A percentile compares a stretch with the other conserved stretches of the same genome.
phyloP scores from a whole-genome alignment of 306 rosid genomes.

The Dryas drummondii region DNA sequence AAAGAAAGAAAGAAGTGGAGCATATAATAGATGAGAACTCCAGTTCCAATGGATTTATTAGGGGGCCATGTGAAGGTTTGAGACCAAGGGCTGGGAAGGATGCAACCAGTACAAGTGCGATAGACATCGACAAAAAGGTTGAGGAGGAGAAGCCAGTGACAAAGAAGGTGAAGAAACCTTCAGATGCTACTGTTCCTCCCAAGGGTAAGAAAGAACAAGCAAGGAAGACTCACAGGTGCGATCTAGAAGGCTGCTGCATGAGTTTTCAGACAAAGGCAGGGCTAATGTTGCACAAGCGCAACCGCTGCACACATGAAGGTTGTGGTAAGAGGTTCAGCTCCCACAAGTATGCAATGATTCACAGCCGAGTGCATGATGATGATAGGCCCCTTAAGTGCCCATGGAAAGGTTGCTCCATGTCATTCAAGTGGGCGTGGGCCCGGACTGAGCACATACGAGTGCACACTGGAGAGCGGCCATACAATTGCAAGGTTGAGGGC shows the following conservation, averaged over 20 bases:
- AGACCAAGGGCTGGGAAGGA: conserved; percentile 68
- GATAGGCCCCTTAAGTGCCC: conserved; percentile 96
- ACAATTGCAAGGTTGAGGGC: conserved; percentile 77
- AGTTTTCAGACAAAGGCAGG: conserved; percentile 69
- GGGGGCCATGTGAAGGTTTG: conserved; percentile 93
- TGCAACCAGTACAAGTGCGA: conserved; percentile 25
- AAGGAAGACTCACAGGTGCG: conserved; percentile 56
- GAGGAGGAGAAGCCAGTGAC: conserved; percentile 39
- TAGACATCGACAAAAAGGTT: conserved; percentile 22
- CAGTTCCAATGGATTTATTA: conserved; percentile 44
- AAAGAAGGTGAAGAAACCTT: conserved; percentile 45
- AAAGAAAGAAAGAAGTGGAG: conserved; percentile 57
- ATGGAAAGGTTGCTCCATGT: conserved; percentile 96
- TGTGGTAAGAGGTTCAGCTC: conserved; percentile 93
- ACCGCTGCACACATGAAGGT: conserved; percentile 84
- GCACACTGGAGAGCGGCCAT: conserved; percentile 97
- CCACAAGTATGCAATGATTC: conserved; percentile 82
- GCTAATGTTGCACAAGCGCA: conserved; percentile 70
- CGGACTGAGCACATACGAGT: conserved; percentile 94
- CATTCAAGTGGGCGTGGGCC: conserved; percentile 99
- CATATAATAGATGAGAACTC: conserved; percentile 30
- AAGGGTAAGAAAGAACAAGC: conserved; percentile 44
- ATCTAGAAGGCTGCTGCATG: conserved; percentile 83
- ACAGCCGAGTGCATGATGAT: conserved; percentile 85
- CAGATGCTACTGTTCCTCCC: conserved; percentile 32